phyloP scores from a whole-genome alignment of 2,329 filamentous ascomycete species.

The Aspergillus candidus region DNA sequence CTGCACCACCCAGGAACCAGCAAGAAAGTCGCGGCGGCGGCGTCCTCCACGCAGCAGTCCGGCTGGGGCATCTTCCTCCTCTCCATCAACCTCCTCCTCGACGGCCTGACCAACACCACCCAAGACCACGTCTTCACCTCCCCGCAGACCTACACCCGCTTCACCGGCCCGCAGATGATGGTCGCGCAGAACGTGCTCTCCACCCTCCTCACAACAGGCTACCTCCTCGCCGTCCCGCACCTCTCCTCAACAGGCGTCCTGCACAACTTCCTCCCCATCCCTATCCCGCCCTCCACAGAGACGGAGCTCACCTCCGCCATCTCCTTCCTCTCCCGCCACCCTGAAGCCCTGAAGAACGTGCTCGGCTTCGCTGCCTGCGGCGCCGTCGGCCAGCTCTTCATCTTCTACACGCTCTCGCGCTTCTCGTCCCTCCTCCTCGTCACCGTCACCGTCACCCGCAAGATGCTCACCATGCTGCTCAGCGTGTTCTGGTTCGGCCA shows the following conservation, averaged over 20 bases:
- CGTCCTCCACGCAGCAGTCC: conserved; percentile 47
- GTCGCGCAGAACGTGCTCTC: conserved; percentile 90
- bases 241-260: conserved; percentile 63
- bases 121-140: conserved; percentile 88
- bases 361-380: conserved; percentile 85
- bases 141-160: conserved; percentile 60
- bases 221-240: conserved; percentile 73
- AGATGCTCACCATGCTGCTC: conserved; percentile 99
- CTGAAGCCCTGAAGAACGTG: conserved; percentile 77
- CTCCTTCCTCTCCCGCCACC: conserved; percentile 72
- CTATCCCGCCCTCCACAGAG: conserved; percentile 51
- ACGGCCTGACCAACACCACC: conserved; percentile 91
- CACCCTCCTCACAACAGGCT: conserved; percentile 67
- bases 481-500: conserved; percentile 95
- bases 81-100: conserved; percentile 84
- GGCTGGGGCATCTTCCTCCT: conserved; percentile 72
- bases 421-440: conserved; percentile 90
- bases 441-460: conserved; percentile 93
- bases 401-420: conserved; percentile 89
- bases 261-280: conserved; percentile 61
- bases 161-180: conserved; percentile 98
- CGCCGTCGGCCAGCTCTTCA: conserved; percentile 91
- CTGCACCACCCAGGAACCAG: conserved; percentile 66
- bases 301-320: conserved; percentile 76
- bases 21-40: conserved; percentile 44